A percentile compares a stretch with the other conserved stretches of the same genome.
phyloP scores from a whole-genome alignment of 169 alveolate genomes.

The Eimeria sp. region DNA sequence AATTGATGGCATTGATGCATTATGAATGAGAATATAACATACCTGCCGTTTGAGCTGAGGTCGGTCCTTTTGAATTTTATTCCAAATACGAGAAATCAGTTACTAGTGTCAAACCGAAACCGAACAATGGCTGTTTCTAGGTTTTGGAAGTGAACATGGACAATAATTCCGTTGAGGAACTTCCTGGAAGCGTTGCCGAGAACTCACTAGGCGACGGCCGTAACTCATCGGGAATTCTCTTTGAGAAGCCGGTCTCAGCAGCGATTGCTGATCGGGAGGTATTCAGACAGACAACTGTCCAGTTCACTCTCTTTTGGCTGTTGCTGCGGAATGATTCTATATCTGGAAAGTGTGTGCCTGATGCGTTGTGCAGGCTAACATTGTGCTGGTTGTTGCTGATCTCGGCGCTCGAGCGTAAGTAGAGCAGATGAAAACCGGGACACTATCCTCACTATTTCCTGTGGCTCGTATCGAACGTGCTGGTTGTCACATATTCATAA shows the following conservation, averaged over 20 bases:
- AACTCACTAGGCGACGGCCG: neutral
- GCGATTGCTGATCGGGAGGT: conserved; percentile 39
- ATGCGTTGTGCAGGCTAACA: conserved; percentile 9
- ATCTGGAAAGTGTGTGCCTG: neutral
- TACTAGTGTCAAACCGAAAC: neutral
- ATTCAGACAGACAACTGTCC: neutral
- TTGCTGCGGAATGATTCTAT: neutral
- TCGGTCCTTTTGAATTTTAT: neutral
- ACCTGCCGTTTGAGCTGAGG: neutral
- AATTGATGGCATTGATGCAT: neutral
- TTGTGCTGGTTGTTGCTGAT: conserved; percentile 42
- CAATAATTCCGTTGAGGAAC: neutral
- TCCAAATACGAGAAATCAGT: neutral
- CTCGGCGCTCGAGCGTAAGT: conserved; percentile 47
- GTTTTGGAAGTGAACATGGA: neutral
- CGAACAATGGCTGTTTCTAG: neutral
- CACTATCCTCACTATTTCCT: neutral
- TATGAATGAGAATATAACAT: neutral
- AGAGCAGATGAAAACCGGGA: neutral
- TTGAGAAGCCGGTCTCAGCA: conserved; percentile 59
- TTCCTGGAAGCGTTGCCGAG: neutral
- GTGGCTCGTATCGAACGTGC: neutral
- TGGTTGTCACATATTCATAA: neutral
- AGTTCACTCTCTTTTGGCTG: neutral
- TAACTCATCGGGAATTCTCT: neutral